Conservation (phyloP, 768 basidiomycete species). For the Pisolithus microcarpus region DNA sequence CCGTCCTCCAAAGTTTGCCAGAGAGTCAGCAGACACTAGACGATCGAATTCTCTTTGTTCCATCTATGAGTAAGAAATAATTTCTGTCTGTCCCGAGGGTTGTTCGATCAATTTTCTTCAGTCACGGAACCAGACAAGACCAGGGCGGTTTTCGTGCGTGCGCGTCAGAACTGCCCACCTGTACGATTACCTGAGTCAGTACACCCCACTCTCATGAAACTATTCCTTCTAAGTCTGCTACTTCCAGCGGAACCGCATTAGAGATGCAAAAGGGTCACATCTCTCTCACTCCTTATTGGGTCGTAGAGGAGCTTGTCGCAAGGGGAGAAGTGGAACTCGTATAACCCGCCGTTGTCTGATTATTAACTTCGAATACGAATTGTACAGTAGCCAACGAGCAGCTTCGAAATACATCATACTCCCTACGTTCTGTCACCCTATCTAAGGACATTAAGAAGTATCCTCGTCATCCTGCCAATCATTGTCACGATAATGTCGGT, state of each 20-base stretch:
- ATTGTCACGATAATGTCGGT: slow-evolving; percentile 36
- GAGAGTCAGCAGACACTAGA: slow-evolving; percentile 70
- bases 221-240: neutral
- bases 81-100: neutral
- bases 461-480: slow-evolving; percentile 37
- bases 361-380: slow-evolving; percentile 4
- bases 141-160: slow-evolving; percentile 76
- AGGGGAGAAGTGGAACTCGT: slow-evolving; percentile 74
- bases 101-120: slow-evolving; percentile 26
- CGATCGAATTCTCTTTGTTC: slow-evolving; percentile 63
- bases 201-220: neutral
- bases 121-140: slow-evolving; percentile 74
- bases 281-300: slow-evolving; percentile 67
- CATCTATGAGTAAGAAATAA: slow-evolving; percentile 58
- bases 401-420: neutral
- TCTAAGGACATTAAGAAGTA: slow-evolving; percentile 36
- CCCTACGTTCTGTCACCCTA: slow-evolving; percentile 1
- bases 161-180: slow-evolving; percentile 60
- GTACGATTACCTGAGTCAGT: slow-evolving; percentile 65
- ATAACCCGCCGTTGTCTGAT: slow-evolving; percentile 28
- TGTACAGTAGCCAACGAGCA: slow-evolving; percentile 6
- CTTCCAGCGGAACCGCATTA: slow-evolving; percentile 55
- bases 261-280: slow-evolving; percentile 79
- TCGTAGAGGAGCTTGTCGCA: slow-evolving; percentile 66
- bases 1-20: slow-evolving; percentile 80